phyloP scores from a whole-genome alignment of 352 stramenopile genomes.

The Globisporangium carolinianum region DNA sequence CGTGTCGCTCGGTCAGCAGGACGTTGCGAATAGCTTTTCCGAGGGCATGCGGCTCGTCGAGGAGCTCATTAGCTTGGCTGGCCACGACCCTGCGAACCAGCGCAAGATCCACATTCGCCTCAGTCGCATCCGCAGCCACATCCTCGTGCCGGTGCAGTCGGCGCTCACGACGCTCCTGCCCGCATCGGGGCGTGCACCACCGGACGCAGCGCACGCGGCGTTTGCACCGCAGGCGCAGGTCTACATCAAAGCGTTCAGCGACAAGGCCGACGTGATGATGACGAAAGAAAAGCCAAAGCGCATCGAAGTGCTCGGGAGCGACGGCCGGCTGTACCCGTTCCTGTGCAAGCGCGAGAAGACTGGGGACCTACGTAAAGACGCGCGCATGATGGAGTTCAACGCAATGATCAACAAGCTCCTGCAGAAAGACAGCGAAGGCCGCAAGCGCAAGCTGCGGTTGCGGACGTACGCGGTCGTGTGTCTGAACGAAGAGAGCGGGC shows the following conservation, averaged over 20 bases:
- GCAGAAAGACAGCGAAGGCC: constrained; percentile 80
- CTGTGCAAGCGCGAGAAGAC: constrained; percentile 97
- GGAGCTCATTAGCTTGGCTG: constrained; percentile 92
- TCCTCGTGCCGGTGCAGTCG: constrained; percentile 78
- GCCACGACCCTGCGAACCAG: constrained; percentile 75
- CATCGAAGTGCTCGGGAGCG: constrained; percentile 83
- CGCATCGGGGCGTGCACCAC: constrained; percentile 47
- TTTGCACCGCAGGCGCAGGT: constrained; percentile 68
- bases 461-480: constrained; percentile 98
- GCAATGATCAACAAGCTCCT: constrained; percentile 99
- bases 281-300: constrained; percentile 99
- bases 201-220: constrained; percentile 40
- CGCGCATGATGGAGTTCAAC: constrained; percentile 99
- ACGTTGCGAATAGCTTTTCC: constrained; percentile 77
- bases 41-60: constrained; percentile 89
- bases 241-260: constrained; percentile 84
- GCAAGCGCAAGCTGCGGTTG: constrained; percentile 90
- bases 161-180: constrained; percentile 70
- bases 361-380: constrained; percentile 99
- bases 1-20: constrained; percentile 44
- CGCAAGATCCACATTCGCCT: constrained; percentile 80
- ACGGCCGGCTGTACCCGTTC: constrained; percentile 84
- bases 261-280: constrained; percentile 94
- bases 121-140: constrained; percentile 54
- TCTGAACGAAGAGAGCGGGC: constrained; percentile 98